Evolutionary conservation across 768 basidiomycete genomes (phyloP).

Genomic region (Russula vinacea): DNA sequence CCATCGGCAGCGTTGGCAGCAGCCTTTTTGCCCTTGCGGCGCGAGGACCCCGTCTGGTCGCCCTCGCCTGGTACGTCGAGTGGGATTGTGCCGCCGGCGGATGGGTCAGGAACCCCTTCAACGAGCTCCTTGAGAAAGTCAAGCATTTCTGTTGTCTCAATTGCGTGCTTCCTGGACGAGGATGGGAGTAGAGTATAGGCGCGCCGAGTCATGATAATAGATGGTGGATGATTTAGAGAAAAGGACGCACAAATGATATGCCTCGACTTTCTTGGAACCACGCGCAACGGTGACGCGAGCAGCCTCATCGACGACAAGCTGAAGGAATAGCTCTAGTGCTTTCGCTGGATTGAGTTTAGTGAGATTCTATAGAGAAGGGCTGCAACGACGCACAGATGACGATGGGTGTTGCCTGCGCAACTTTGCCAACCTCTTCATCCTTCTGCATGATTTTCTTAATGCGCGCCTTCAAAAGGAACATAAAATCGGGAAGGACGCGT

Average conservation of each 20-base stretch:
- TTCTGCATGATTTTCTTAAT: constrained; percentile 99
- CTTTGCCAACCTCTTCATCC: constrained; percentile 98
- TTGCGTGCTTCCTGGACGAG: constrained; percentile 76
- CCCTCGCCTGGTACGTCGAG: constrained; percentile 62
- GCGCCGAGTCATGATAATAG: background rate
- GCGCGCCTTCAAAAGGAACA: constrained; percentile 58
- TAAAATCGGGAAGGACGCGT: background rate
- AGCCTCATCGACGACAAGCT: constrained; percentile 76
- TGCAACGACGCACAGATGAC: constrained; percentile 77
- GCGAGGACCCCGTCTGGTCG: constrained; percentile 41
- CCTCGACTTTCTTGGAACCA: constrained; percentile 85
- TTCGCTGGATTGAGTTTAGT: constrained; percentile 57
- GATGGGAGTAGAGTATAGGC: constrained; percentile 1
- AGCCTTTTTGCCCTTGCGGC: constrained; percentile 57
- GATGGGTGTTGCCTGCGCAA: constrained; percentile 92
- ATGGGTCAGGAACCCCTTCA: constrained; percentile 80
- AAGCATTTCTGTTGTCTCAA: constrained; percentile 81
- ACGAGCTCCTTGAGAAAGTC: constrained; percentile 96
- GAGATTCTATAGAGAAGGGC: background rate
- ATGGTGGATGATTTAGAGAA: background rate
- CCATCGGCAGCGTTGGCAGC: constrained; percentile 45
- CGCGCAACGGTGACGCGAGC: constrained; percentile 74
- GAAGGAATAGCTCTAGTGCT: constrained; percentile 89
- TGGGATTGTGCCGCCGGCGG: constrained; percentile 75
- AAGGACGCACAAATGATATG: constrained; percentile 81